A percentile compares a stretch with the other conserved stretches of the same genome.
Conservation (phyloP, 176 grass and related monocot species). For the Aegilops speltoides region DNA sequence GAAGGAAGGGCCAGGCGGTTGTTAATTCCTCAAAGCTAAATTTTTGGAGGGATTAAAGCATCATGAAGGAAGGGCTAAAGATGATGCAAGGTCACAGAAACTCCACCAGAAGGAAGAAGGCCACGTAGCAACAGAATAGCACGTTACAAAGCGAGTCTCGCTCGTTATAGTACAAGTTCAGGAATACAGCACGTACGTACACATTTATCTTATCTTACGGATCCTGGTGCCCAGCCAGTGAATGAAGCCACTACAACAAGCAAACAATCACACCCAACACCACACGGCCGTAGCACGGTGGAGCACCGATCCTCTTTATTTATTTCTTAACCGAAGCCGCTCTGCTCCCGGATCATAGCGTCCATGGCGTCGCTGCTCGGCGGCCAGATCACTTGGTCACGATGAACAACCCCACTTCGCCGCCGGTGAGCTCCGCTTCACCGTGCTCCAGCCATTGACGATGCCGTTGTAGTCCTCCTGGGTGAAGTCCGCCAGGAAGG, state of each 20-base stretch:
- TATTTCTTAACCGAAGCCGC: not conserved
- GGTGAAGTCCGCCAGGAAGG: conserved; percentile 71
- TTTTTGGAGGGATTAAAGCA: too few relatives aligned
- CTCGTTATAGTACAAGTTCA: not conserved
- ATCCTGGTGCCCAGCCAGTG: not conserved
- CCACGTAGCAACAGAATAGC: too few relatives aligned
- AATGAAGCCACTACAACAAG: not conserved
- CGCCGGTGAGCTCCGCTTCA: conserved; percentile 77
- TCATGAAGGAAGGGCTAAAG: too few relatives aligned
- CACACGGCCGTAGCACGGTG: not conserved
- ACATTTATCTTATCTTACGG: not conserved
- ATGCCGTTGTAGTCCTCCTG: conserved; percentile 92
- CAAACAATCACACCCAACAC: not conserved
- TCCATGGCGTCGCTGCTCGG: not conserved
- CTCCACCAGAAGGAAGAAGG: too few relatives aligned
- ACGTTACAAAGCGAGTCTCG: too few relatives aligned
- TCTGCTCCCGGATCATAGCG: not conserved
- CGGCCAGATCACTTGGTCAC: conserved; percentile 60
- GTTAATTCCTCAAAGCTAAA: too few relatives aligned
- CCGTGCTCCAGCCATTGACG: conserved; percentile 83
- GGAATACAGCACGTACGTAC: not conserved
- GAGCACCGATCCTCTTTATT: conserved; percentile 18
- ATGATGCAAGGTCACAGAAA: too few relatives aligned
- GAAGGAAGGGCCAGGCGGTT: too few relatives aligned
- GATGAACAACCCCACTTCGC: conserved; percentile 84